Evolutionary conservation across 805 yeast genomes (phyloP), one percentile per base, ranked within the genome.

Genomic region (Nakazawaea wyomingensis): DNA sequence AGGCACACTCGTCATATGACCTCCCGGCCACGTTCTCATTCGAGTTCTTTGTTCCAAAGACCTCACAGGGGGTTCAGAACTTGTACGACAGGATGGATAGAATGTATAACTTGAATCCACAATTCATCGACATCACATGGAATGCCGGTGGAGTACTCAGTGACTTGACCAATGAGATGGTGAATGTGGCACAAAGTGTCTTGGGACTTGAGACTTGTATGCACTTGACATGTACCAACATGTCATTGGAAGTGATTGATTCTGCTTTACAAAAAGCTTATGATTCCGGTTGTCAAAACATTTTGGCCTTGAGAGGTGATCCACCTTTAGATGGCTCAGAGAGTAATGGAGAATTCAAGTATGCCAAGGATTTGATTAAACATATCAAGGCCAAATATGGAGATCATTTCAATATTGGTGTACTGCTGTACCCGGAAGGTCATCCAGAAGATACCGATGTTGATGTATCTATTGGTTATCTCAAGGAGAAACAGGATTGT

Each of bases 371-470:
- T 62, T 72, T 93, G 58, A 82, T 93, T 50, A 59, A 60, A 38
- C 82, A 91, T 62, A 93, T 93, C 54, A 78, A 82, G 51, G 57
- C 58, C 43, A 73, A 81, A 49, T 90, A 88, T 56, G 97, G 96
- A 22, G 79, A 85, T 60, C 86, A 89, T 65, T 90, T 93, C 65
- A 85, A 83, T 61, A 89, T 93, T 52, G 99, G 97, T 40, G 95
- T 93, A 18, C 98, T 98, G 8, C 99, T 87, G 3, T 93, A 93
- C 60, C 97, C 99, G 1, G 99, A 93, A 61, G 97, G 97, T 3
- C 96, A 90, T 56, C 90, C 96, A 3, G 99, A 93, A 57, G 95
- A 88, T 56, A 61, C 68, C 17, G 79, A 78, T 44, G 65, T 65
- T 7, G 71, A 70, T 19, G 57, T 68, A 31, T 68, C 87, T 48